phyloP scores from a whole-genome alignment of 2,329 filamentous ascomycete species.

The Raffaelea deltoideospora region DNA sequence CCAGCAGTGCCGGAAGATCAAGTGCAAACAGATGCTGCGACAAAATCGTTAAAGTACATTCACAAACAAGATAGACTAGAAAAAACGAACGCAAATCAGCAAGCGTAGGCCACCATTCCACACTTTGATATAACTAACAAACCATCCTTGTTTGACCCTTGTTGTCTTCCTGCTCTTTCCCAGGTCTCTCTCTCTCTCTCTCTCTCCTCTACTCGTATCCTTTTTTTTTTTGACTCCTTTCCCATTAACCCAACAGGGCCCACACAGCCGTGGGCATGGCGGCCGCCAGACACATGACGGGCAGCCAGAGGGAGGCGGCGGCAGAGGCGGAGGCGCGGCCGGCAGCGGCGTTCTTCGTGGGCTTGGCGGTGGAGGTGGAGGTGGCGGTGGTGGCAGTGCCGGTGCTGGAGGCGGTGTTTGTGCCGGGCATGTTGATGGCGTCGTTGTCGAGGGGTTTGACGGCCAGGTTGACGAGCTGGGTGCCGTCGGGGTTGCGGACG shows the following conservation, averaged over 20 bases:
- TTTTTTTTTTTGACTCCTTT: background rate
- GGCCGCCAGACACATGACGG: conserved; percentile 1
- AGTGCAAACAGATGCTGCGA: no score
- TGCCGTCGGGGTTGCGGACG: conserved; percentile 50
- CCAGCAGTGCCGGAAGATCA: no score
- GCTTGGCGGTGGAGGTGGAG: background rate
- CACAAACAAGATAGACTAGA: no score
- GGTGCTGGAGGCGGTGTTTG: conserved; percentile 16
- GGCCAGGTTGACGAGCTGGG: conserved; percentile 35
- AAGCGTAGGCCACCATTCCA: no score
- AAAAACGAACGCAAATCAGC: no score
- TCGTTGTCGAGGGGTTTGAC: conserved; percentile 30
- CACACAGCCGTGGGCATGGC: conserved; percentile 4
- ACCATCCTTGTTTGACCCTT: no score
- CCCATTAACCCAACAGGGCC: conserved; percentile 4
- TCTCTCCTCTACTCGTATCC: background rate
- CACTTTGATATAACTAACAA: no score
- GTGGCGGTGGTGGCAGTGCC: conserved; percentile 2
- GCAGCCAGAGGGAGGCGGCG: conserved; percentile 4
- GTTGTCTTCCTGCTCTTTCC: no score
- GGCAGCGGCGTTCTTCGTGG: conserved; percentile 10
- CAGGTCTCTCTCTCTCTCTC: no score
- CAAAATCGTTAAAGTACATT: no score
- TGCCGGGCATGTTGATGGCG: conserved; percentile 29
- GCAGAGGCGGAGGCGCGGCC: no score